Evolutionary conservation across 495 filamentous ascomycete genomes (phyloP).

Genomic region (Penicillium canariense): DNA sequence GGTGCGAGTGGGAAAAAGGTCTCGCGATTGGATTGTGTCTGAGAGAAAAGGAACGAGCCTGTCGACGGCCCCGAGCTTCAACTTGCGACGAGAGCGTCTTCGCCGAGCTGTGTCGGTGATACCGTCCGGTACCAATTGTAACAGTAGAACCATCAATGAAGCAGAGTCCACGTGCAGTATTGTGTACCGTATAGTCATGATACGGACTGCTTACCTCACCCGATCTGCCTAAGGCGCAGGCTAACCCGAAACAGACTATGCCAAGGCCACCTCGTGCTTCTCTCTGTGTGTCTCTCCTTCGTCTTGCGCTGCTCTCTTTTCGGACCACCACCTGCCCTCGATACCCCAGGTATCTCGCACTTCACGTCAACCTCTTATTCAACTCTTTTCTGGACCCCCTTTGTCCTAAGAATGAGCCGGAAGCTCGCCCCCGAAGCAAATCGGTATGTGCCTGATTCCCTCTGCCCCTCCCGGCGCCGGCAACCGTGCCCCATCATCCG

Average conservation of each 20-base stretch:
- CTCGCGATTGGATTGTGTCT: constrained; percentile 9
- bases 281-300: constrained; percentile 20
- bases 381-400: constrained; percentile 2
- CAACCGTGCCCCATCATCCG: constrained; percentile 9
- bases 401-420: constrained; percentile 49
- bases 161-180: constrained; percentile 8
- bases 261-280: constrained; percentile 28
- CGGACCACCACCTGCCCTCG: constrained; percentile 14
- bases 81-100: constrained; percentile 29
- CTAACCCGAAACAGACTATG: constrained; percentile 36
- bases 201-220: constrained; percentile 12
- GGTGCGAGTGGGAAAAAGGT: not conserved
- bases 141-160: not conserved
- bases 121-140: constrained; percentile 10
- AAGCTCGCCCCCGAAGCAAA: constrained; percentile 97
- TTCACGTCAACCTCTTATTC: constrained; percentile 14
- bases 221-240: constrained; percentile 3
- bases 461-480: constrained; percentile 32
- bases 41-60: not conserved
- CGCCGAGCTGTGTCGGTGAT: constrained; percentile 14
- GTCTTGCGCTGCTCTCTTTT: constrained; percentile 18
- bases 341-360: constrained; percentile 29
- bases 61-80: constrained; percentile 9
- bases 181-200: constrained; percentile 13
- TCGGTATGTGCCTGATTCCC: constrained; percentile 58